A percentile compares a stretch with the other conserved stretches of the same genome.
Conservation (phyloP, 2,329 filamentous ascomycete genomes). For the Grosmannia clavigera region DNA sequence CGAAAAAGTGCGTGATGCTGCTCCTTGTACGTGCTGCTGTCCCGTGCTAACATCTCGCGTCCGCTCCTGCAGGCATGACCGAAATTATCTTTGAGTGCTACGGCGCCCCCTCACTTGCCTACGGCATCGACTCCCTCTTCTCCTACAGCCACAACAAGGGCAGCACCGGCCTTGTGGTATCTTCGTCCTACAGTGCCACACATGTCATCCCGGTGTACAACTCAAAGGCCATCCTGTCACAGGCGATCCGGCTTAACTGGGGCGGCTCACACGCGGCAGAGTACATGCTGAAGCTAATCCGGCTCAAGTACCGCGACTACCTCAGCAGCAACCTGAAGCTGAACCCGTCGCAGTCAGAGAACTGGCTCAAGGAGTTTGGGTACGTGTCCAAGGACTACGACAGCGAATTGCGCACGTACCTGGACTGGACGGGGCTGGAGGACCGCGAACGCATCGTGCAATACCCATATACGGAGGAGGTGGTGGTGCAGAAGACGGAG, state of each 20-base stretch:
- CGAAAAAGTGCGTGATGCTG: constrained; percentile 58
- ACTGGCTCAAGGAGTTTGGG: constrained; percentile 78
- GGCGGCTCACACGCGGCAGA: constrained; percentile 82
- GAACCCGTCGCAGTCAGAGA: constrained; percentile 74
- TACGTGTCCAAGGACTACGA: constrained; percentile 82
- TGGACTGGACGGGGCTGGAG: constrained; percentile 88
- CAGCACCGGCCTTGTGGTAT: constrained; percentile 75
- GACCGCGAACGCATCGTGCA: constrained; percentile 83
- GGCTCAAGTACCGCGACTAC: constrained; percentile 66
- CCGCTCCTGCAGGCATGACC: constrained; percentile 60
- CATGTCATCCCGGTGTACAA: constrained; percentile 91
- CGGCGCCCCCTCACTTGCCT: constrained; percentile 75
- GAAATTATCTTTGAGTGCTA: constrained; percentile 98
- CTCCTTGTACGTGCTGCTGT: background rate
- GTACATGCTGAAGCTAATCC: constrained; percentile 80
- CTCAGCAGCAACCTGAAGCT: constrained; percentile 69
- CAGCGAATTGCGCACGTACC: constrained; percentile 57
- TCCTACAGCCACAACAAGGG: constrained; percentile 90
- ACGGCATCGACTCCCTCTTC: constrained; percentile 93
- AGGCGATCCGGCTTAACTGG: constrained; percentile 88
- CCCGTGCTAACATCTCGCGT: background rate
- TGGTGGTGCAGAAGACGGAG: constrained; percentile 82
- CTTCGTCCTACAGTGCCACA: constrained; percentile 85
- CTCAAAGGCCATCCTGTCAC: constrained; percentile 68
- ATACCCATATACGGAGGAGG: constrained; percentile 84